Conservation (phyloP, 2,329 filamentous ascomycete genomes). For the Aspergillus pseudoglaucus region DNA sequence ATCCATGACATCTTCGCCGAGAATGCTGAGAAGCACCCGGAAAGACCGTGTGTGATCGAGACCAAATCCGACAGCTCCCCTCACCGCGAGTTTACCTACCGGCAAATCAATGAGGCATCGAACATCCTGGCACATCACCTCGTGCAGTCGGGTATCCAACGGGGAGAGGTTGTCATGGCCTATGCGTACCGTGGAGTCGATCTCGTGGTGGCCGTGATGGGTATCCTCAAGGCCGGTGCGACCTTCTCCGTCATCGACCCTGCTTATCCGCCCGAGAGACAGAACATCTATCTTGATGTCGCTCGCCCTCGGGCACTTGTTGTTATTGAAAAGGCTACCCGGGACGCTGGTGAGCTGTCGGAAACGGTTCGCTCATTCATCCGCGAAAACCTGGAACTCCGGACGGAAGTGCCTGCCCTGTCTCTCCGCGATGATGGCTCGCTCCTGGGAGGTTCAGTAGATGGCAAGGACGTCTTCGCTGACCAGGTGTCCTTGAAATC, state of each 20-base stretch:
- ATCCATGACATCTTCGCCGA: constrained; percentile 40
- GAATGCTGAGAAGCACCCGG: constrained; percentile 60
- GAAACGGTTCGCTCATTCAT: constrained; percentile 62
- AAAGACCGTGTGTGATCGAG: constrained; percentile 62
- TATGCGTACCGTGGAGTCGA: constrained; percentile 79
- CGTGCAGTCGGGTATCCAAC: constrained; percentile 62
- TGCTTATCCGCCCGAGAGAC: constrained; percentile 70
- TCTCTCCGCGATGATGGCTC: constrained; percentile 64
- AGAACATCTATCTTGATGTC: constrained; percentile 77
- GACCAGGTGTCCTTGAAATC: constrained; percentile 47
- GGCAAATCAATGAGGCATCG: constrained; percentile 77
- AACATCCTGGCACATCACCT: constrained; percentile 77
- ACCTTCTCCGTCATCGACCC: constrained; percentile 66
- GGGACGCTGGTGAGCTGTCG: constrained; percentile 58
- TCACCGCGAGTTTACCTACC: constrained; percentile 69
- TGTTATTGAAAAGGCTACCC: constrained; percentile 65
- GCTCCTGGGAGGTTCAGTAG: constrained; percentile 59
- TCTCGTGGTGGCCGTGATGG: constrained; percentile 73
- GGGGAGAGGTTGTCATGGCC: constrained; percentile 89
- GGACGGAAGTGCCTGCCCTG: constrained; percentile 68
- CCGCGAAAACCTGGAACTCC: constrained; percentile 62
- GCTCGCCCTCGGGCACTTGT: constrained; percentile 67
- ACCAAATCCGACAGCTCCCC: constrained; percentile 49
- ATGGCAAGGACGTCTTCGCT: constrained; percentile 63
- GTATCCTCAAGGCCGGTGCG: constrained; percentile 55